phyloP scores from a whole-genome alignment of 148 eudicot genomes.

The Selenicereus undatus region DNA sequence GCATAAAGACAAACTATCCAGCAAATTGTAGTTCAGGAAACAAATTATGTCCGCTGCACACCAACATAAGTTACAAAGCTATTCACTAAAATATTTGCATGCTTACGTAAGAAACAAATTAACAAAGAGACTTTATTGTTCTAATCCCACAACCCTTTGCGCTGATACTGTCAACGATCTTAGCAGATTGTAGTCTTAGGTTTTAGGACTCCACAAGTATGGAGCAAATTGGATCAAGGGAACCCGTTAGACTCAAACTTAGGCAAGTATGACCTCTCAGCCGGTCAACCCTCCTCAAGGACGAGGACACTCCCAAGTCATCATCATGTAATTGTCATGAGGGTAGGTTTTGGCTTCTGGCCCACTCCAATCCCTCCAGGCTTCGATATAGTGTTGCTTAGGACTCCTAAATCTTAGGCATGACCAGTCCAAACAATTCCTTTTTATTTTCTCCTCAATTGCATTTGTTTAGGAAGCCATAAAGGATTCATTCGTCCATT shows the following conservation, averaged over 20 bases:
- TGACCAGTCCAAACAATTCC: too few species aligned
- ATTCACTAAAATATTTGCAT: background rate
- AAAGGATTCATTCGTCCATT: too few species aligned
- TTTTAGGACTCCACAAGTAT: background rate
- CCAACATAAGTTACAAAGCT: background rate
- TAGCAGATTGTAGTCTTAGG: background rate
- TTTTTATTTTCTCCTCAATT: too few species aligned
- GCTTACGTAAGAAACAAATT: background rate
- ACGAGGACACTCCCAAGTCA: too few species aligned
- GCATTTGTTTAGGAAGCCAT: too few species aligned
- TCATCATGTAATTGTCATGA: background rate
- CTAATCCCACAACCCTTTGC: background rate
- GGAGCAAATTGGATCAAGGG: background rate
- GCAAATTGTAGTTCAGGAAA: background rate
- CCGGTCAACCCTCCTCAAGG: too few species aligned
- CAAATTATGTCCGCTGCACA: background rate
- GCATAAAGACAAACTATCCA: background rate
- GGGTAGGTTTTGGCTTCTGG: background rate
- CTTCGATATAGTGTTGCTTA: background rate
- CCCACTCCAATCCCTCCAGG: background rate
- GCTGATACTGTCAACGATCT: background rate
- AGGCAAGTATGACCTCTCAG: background rate
- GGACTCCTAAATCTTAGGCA: background rate
- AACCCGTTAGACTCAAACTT: background rate
- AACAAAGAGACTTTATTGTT: background rate